phyloP scores from a whole-genome alignment of 257 asterid genomes.

The Catharanthus roseus region DNA sequence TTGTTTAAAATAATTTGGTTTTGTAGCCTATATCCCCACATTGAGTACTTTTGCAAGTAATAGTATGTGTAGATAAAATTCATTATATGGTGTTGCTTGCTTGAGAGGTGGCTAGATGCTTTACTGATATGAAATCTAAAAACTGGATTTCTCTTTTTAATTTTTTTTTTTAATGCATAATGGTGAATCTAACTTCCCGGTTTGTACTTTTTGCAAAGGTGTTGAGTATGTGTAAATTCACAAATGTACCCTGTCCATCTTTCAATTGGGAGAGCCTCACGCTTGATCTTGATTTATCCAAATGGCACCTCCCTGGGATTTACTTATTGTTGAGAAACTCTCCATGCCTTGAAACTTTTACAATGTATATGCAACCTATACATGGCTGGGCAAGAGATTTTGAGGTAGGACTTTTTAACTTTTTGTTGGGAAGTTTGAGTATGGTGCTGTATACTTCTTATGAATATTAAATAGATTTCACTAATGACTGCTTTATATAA shows the following conservation, averaged over 20 bases:
- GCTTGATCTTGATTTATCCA: neutral
- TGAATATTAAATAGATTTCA: too few species aligned
- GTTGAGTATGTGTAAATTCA: neutral
- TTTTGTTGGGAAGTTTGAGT: too few species aligned
- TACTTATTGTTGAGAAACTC: neutral
- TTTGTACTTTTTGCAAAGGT: neutral
- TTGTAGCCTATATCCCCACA: too few species aligned
- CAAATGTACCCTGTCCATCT: neutral
- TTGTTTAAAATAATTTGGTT: too few species aligned
- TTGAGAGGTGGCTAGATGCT: too few species aligned
- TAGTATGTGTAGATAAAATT: too few species aligned
- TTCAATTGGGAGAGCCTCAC: neutral
- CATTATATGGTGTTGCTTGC: too few species aligned
- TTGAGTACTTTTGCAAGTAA: too few species aligned
- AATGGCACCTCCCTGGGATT: neutral
- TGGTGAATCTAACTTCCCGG: neutral
- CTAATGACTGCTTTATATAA: too few species aligned
- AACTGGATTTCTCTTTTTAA: neutral
- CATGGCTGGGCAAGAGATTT: neutral
- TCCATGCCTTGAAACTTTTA: neutral
- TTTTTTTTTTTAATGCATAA: neutral
- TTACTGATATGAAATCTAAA: too few species aligned
- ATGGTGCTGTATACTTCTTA: too few species aligned
- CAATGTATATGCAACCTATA: neutral
- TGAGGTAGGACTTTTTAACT: neutral